phyloP scores from a whole-genome alignment of 768 basidiomycete genomes.

The Coprinopsis sp. region DNA sequence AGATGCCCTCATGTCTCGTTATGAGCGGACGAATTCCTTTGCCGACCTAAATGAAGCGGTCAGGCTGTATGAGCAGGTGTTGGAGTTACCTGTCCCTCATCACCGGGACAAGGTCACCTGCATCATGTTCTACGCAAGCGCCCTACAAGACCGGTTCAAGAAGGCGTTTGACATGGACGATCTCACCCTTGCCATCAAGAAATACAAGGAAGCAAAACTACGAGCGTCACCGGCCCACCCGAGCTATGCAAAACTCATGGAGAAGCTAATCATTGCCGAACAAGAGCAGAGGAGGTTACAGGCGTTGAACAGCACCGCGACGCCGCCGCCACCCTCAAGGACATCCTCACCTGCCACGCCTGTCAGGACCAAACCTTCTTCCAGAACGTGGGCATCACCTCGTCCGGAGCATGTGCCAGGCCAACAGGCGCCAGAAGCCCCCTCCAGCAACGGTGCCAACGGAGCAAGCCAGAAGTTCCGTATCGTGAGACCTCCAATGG shows the following conservation, averaged over 20 bases:
- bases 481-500: conserved; percentile 1
- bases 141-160: conserved; percentile 3
- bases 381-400: background rate
- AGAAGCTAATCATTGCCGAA: background rate
- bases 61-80: conserved; percentile 3
- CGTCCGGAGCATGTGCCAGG: background rate
- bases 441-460: background rate
- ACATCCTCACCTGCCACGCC: background rate
- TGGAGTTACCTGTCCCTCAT: conserved; percentile 7
- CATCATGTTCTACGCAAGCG: conserved; percentile 4
- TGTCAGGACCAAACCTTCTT: background rate
- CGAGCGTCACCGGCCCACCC: conserved; percentile 3
- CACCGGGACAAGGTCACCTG: conserved; percentile 8
- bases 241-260: conserved; percentile 1
- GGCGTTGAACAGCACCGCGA: background rate
- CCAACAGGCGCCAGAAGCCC: background rate
- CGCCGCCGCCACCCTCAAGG: background rate
- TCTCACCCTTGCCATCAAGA: conserved; percentile 5
- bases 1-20: conserved; percentile 8
- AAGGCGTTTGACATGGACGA: conserved; percentile 5
- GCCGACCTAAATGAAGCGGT: conserved; percentile 11
- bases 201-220: conserved; percentile 6
- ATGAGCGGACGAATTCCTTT: conserved; percentile 3
- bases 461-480: conserved; percentile 1
- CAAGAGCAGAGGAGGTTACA: background rate